These are phyloP conservation scores for Parvularia atlantis DNA, from an alignment of 78 protist species.

Conservation along the genomic window DNA sequence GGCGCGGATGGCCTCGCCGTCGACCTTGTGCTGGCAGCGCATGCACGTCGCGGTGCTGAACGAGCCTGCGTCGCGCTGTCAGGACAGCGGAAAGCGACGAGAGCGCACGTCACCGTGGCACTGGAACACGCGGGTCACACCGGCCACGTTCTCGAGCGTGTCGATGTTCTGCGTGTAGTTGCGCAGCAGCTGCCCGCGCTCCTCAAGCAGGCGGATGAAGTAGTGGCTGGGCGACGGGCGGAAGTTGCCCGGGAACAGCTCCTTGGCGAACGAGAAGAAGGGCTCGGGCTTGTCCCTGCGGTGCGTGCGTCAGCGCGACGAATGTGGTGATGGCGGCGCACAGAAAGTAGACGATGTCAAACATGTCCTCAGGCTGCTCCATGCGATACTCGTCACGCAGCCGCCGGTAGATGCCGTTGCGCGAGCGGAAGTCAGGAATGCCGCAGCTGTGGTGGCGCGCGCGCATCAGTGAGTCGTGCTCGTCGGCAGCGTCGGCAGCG, in stretches of 20 bases:
- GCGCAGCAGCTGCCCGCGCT: slow-evolving; percentile 5
- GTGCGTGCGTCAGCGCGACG: neutral
- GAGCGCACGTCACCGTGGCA: slow-evolving; percentile 31
- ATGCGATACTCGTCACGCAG: neutral
- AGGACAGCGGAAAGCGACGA: too few relatives aligned
- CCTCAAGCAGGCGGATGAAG: slow-evolving; percentile 24
- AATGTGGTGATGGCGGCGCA: slow-evolving; percentile 16
- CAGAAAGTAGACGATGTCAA: slow-evolving; percentile 21
- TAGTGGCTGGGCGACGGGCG: slow-evolving; percentile 23
- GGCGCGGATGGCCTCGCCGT: neutral
- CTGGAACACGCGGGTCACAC: neutral
- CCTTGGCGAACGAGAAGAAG: neutral
- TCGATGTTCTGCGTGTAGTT: slow-evolving; percentile 48
- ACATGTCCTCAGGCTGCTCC: slow-evolving; percentile 14
- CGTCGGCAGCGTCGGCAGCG: too few relatives aligned
- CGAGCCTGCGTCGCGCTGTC: too few relatives aligned
- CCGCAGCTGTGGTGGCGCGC: too few relatives aligned
- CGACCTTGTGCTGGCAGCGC: neutral
- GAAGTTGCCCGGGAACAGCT: slow-evolving; percentile 7
- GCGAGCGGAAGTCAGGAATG: slow-evolving; percentile 34
- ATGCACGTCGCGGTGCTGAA: slow-evolving; percentile 20
- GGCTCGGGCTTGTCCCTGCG: neutral
- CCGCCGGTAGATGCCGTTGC: neutral
- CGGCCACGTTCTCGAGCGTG: slow-evolving; percentile 27
- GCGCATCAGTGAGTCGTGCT: too few relatives aligned